Percentiles rank a stretch among this genome's conserved stretches.
Evolutionary conservation across 495 filamentous ascomycete species (phyloP).

Genomic region (Podospora pseudopauciseta): DNA sequence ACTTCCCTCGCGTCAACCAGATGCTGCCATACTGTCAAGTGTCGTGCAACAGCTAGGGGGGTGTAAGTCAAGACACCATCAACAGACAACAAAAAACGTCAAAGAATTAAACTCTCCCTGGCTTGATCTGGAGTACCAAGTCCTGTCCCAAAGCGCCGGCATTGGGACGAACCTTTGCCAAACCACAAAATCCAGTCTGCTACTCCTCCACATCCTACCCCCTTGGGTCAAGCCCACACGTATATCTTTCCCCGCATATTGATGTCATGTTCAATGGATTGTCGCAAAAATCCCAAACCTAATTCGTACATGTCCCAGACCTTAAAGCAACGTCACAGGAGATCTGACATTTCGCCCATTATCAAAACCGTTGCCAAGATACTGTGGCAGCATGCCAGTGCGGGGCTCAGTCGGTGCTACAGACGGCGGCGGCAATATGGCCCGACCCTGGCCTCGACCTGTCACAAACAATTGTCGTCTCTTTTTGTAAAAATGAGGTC

Average conservation of each 20-base stretch:
- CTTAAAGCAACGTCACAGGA: neutral
- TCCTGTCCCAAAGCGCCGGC: neutral
- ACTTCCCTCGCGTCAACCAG: neutral
- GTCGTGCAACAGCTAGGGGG: neutral
- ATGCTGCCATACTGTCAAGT: neutral
- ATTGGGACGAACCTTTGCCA: neutral
- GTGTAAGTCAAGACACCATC: neutral
- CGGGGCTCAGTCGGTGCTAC: too few species aligned
- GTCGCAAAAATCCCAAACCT: neutral
- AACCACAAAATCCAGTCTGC: neutral
- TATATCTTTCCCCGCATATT: neutral
- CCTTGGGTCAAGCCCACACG: neutral
- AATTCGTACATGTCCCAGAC: neutral
- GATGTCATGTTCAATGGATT: neutral
- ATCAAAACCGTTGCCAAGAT: neutral
- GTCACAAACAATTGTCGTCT: neutral
- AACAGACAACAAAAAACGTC: neutral
- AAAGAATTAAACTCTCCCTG: neutral
- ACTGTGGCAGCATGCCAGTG: neutral
- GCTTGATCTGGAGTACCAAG: neutral
- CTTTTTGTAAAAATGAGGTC: neutral
- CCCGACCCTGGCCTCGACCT: neutral
- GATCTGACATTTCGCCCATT: neutral
- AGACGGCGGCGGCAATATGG: neutral
- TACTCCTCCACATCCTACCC: neutral